phyloP scores from a whole-genome alignment of 306 rosid genomes.

The Canavalia ensiformis region DNA sequence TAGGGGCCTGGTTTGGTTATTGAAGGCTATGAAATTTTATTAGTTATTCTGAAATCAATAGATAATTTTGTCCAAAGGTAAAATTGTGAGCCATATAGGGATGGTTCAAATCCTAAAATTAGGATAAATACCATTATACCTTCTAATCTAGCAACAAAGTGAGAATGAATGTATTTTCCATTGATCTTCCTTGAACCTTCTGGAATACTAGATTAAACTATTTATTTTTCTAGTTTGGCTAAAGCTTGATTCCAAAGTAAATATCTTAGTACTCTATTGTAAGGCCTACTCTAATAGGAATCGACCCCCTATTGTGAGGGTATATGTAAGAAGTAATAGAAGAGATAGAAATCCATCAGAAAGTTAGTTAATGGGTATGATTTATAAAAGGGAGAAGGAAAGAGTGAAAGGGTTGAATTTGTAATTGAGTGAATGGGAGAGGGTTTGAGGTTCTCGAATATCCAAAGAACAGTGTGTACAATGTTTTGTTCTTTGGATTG shows the following conservation, averaged over 20 bases:
- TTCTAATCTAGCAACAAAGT: slow-evolving; percentile 79
- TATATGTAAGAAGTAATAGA: no score
- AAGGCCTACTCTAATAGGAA: neutral
- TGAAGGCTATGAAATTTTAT: neutral
- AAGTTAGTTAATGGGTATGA: no score
- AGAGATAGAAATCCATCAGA: no score
- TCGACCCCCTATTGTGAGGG: no score
- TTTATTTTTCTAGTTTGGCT: slow-evolving; percentile 82
- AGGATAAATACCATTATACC: slow-evolving; percentile 60
- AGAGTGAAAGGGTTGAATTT: no score
- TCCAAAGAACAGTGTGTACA: no score
- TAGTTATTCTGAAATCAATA: slow-evolving; percentile 23
- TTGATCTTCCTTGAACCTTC: slow-evolving; percentile 89
- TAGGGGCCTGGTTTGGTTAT: no score
- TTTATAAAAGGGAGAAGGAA: no score
- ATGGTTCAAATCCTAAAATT: neutral
- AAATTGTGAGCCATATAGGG: slow-evolving; percentile 21
- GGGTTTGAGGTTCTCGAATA: no score
- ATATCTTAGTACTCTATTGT: slow-evolving; percentile 24
- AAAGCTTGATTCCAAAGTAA: slow-evolving; percentile 65
- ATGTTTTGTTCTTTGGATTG: no score
- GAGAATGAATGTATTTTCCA: slow-evolving; percentile 92
- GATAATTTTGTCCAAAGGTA: slow-evolving; percentile 19
- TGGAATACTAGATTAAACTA: slow-evolving; percentile 70
- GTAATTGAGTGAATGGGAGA: no score